Percentiles rank a stretch among this genome's conserved stretches.
These are phyloP conservation scores for Rubia yunnanensis DNA, from an alignment of 257 asterid species.

Conservation along the genomic window DNA sequence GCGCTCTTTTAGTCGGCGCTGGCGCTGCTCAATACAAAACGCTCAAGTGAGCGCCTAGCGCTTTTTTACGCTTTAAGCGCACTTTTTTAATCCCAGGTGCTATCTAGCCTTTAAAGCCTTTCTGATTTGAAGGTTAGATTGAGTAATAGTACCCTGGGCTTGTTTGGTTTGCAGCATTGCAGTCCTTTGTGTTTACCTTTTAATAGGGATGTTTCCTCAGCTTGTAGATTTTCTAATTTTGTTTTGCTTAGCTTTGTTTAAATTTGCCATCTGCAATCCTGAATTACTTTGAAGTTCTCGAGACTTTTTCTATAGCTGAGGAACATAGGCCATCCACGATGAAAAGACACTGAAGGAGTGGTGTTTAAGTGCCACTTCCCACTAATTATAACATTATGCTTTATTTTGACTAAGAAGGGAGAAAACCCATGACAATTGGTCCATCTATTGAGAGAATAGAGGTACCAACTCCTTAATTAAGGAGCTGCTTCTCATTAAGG, in stretches of 20 bases:
- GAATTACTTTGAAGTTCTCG: background rate
- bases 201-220: background rate
- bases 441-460: background rate
- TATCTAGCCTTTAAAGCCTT: too few relatives aligned
- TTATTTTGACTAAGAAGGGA: background rate
- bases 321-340: background rate
- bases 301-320: background rate
- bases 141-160: background rate
- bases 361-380: background rate
- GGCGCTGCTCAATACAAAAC: too few relatives aligned
- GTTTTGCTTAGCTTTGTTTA: background rate
- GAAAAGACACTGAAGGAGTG: background rate
- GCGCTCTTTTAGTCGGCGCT: too few relatives aligned
- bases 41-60: too few relatives aligned
- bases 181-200: background rate
- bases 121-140: background rate
- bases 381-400: too few relatives aligned
- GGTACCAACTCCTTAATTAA: too few relatives aligned
- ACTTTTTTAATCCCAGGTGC: too few relatives aligned
- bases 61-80: too few relatives aligned
- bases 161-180: background rate
- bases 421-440: background rate
- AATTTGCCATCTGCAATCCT: background rate
- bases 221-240: background rate
- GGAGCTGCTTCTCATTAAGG: too few relatives aligned